A percentile compares a stretch with the other conserved stretches of the same genome.
Evolutionary conservation across 139 green algal species (phyloP).

Genomic region (Tetradesmus obliquus): DNA sequence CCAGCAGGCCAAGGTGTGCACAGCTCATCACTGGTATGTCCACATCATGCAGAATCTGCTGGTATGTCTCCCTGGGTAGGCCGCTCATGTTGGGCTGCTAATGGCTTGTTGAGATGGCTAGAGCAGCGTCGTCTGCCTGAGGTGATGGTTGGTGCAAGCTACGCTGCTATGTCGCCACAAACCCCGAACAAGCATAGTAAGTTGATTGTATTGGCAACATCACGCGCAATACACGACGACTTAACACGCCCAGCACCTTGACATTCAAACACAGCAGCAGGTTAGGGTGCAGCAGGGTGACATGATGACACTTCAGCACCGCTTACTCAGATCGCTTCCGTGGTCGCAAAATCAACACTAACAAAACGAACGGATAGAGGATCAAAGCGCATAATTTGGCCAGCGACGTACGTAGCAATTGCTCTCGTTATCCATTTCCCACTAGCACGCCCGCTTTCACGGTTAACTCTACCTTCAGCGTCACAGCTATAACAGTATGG

Average conservation of each 20-base stretch:
- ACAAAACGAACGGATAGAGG: background rate
- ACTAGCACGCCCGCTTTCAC: background rate
- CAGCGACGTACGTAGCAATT: background rate
- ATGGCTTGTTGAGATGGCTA: too few relatives aligned
- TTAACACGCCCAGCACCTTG: background rate
- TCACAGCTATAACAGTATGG: conserved; percentile 57
- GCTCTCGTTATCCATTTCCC: background rate
- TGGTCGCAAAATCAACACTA: background rate
- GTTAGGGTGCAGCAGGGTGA: background rate
- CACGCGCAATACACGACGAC: background rate
- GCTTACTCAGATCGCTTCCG: background rate
- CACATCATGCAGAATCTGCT: background rate
- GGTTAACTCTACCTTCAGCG: background rate
- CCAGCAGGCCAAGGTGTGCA: conserved; percentile 29
- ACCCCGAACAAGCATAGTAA: background rate
- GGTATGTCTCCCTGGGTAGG: background rate
- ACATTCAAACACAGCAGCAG: background rate
- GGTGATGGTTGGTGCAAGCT: background rate
- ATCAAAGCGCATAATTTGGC: background rate
- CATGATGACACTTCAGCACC: background rate
- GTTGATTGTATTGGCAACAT: too few relatives aligned
- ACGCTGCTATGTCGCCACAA: background rate
- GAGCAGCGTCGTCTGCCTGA: background rate
- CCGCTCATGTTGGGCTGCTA: background rate
- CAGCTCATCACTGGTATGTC: conserved; percentile 33